phyloP scores from a whole-genome alignment of 768 basidiomycete species.

The Pisolithus orientalis region DNA sequence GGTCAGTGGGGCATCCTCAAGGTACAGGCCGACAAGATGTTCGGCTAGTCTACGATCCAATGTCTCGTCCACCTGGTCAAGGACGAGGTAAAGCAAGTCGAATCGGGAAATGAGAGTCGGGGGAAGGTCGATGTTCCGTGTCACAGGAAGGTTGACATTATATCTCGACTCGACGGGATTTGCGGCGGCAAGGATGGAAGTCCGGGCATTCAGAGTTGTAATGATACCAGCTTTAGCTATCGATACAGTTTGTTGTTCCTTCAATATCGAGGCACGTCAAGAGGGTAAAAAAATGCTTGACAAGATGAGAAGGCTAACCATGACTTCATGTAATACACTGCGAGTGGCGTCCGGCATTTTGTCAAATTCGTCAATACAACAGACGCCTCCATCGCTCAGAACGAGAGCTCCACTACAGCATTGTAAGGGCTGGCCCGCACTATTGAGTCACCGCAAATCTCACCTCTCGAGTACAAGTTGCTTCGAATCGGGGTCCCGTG shows the following conservation, averaged over 20 bases:
- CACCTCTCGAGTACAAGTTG: slow-evolving; percentile 96
- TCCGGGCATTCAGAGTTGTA: slow-evolving; percentile 96
- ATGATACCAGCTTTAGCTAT: slow-evolving; percentile 99
- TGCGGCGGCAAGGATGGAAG: slow-evolving; percentile 94
- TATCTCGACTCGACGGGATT: slow-evolving; percentile 97
- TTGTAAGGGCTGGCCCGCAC: background rate
- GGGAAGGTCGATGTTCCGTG: slow-evolving; percentile 93
- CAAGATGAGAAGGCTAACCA: slow-evolving; percentile 48
- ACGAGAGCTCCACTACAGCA: slow-evolving; percentile 79
- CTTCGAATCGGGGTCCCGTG: slow-evolving; percentile 96
- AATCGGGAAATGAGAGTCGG: slow-evolving; percentile 98
- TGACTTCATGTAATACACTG: slow-evolving; percentile 97
- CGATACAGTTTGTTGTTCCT: slow-evolving; percentile 99
- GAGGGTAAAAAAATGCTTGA: background rate
- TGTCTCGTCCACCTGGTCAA: slow-evolving; percentile 89
- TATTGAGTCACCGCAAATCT: slow-evolving; percentile 8
- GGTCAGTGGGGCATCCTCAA: slow-evolving; percentile 78
- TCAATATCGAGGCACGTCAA: slow-evolving; percentile 2
- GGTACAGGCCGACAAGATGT: slow-evolving; percentile 88
- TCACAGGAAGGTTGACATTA: slow-evolving; percentile 86
- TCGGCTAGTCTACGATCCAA: slow-evolving; percentile 84
- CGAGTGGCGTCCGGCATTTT: slow-evolving; percentile 98
- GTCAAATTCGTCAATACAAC: slow-evolving; percentile 99
- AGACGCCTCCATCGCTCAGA: slow-evolving; percentile 92
- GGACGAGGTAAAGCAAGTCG: slow-evolving; percentile 90